Conservation (phyloP, 371 early-diverging fungal genomes). For the Caulochytrium protostelioides region DNA sequence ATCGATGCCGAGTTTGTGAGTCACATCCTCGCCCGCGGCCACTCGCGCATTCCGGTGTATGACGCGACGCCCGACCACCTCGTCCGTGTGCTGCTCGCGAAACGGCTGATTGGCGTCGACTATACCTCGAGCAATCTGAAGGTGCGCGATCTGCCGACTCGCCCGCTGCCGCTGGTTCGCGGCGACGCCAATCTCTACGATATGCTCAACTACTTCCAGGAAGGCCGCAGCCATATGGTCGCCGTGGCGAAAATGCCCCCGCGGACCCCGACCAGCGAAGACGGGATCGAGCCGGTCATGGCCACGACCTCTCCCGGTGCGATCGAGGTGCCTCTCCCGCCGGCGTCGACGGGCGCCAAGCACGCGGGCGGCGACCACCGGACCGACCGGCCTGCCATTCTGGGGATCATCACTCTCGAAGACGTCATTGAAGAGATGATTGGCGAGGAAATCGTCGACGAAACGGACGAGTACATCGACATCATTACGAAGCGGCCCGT, state of each 20-base stretch:
- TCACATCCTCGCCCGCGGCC: slow-evolving; percentile 22
- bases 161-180: slow-evolving; percentile 47
- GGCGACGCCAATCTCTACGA: slow-evolving; percentile 58
- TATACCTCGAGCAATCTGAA: not conserved
- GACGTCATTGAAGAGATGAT: slow-evolving; percentile 94
- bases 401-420: slow-evolving; percentile 90
- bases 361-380: too few species aligned
- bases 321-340: too few species aligned
- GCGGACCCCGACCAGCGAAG: too few species aligned
- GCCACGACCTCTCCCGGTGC: too few species aligned
- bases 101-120: slow-evolving; percentile 34
- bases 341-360: too few species aligned
- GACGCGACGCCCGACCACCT: slow-evolving; percentile 36
- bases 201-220: slow-evolving; percentile 80
- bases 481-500: too few species aligned
- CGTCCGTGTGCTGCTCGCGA: slow-evolving; percentile 72
- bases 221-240: slow-evolving; percentile 62
- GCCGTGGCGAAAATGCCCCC: too few species aligned
- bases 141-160: slow-evolving; percentile 16
- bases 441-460: slow-evolving; percentile 38
- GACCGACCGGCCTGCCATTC: too few species aligned
- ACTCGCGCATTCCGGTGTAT: slow-evolving; percentile 77
- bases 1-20: slow-evolving; percentile 25
- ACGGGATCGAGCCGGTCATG: too few species aligned
- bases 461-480: too few species aligned